Percentiles rank a stretch among this genome's conserved stretches.
These are phyloP conservation scores for Pseudocercospora pini-densiflorae DNA, from an alignment of 2,329 filamentous ascomycete species.

Conservation along the genomic window DNA sequence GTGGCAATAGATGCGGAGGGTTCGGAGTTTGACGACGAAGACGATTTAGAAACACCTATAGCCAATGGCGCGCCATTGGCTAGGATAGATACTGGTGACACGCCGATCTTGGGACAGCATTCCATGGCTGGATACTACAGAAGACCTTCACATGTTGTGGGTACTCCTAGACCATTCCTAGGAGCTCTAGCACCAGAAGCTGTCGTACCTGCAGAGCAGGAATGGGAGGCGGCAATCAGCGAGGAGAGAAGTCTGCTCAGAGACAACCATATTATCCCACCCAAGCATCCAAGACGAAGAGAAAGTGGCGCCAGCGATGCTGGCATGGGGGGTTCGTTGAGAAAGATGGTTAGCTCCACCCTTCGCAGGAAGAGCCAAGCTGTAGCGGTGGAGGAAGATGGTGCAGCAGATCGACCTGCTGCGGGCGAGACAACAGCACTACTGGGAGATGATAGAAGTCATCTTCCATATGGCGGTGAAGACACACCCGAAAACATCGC, in stretches of 20 bases:
- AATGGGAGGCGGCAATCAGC: slow-evolving; percentile 58
- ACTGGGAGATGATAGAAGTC: slow-evolving; percentile 43
- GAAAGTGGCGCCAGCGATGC: slow-evolving; percentile 27
- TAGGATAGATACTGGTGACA: slow-evolving; percentile 24
- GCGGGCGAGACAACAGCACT: slow-evolving; percentile 54
- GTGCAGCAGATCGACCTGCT: slow-evolving; percentile 18
- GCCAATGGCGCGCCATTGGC: slow-evolving; percentile 20
- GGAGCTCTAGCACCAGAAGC: slow-evolving; percentile 60
- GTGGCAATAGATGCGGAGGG: slow-evolving; percentile 39
- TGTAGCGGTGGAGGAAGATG: slow-evolving; percentile 32
- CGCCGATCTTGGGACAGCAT: slow-evolving; percentile 33
- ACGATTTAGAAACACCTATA: slow-evolving; percentile 14
- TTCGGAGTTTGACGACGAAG: slow-evolving; percentile 29
- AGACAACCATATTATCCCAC: slow-evolving; percentile 63
- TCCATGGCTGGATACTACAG: slow-evolving; percentile 71
- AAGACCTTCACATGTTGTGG: slow-evolving; percentile 76
- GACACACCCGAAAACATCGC: slow-evolving; percentile 64
- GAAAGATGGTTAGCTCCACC: slow-evolving; percentile 28
- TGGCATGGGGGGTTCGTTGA: slow-evolving; percentile 20
- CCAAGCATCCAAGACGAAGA: slow-evolving; percentile 51
- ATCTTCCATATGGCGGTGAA: slow-evolving; percentile 50
- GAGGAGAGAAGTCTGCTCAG: slow-evolving; percentile 63
- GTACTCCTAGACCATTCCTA: slow-evolving; percentile 71
- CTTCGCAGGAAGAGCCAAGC: slow-evolving; percentile 38
- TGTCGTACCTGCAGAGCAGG: slow-evolving; percentile 47